Evolutionary conservation across 108 stramenopile species (phyloP), one percentile per base, ranked within the genome.

Genomic region (Conticribra guillardii): DNA sequence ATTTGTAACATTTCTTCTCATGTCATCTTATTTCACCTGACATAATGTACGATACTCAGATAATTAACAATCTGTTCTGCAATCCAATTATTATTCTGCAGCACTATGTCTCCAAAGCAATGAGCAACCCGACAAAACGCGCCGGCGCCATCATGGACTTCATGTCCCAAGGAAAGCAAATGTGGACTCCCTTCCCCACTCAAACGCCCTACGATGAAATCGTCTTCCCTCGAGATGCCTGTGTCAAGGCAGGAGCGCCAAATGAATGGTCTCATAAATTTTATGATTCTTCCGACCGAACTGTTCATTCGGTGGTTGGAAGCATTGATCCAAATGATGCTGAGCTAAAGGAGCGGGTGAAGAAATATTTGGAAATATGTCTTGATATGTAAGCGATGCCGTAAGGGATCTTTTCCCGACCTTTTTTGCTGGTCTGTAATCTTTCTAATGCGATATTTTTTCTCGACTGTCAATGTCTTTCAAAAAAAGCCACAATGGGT

Each of bases 101-200:
- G 55, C 79, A 80, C 31, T 80, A 80, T 48, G 60, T 62, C 2
- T 74, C 73, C 58, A 80, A 80, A 55, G 79, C 79, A 32, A 74
- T 80, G 73, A 72, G 70, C 49, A 44, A 74, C 24, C 63, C 46
- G 22, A 65, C 62, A 26, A 74, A 67, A 27, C 54, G 79, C 28
- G 66, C 71, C 16, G 79, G 79, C 24, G 73, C 79, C 0, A 71
- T 80, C 15, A 80, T 80, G 73, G 60, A 62, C 24, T 80, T 72
- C 52, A 80, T 80, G 79, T 69, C 71, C 14, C 60, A 62, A 34
- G 79, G 73, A 22, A 60, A 56, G 50, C 79, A 80, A 33, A 4
- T 49, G 21, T 80, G 67, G 60, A 72, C 79, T 16, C 64, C 73
- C 14, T 69, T 80, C 26, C 60, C 67, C 30, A 28, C 29, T n/a